A percentile compares a stretch with the other conserved stretches of the same genome.
Evolutionary conservation across 768 basidiomycete species (phyloP).

Genomic region (Termitomyces bulborhizus): DNA sequence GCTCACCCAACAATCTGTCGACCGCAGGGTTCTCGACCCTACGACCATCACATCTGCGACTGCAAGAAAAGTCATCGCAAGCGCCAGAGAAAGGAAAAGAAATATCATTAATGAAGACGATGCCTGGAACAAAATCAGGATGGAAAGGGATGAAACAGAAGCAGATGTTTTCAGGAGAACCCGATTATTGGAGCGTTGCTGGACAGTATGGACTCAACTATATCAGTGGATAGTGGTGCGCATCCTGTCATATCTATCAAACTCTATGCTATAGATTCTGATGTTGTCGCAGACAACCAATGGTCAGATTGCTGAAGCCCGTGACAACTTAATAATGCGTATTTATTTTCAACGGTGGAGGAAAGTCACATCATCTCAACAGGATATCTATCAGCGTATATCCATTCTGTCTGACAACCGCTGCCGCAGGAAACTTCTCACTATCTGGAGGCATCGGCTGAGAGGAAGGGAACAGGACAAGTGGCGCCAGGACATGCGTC

Average conservation of each 20-base stretch:
- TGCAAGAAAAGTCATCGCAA: constrained; percentile 23
- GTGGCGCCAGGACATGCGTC: constrained; percentile 68
- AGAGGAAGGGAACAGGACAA: constrained; percentile 49
- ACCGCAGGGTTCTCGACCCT: constrained; percentile 15
- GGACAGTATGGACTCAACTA: constrained; percentile 70
- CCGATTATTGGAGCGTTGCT: constrained; percentile 60
- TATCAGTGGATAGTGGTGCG: constrained; percentile 71
- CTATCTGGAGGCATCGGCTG: constrained; percentile 48
- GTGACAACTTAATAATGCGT: constrained; percentile 59
- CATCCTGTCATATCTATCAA: constrained; percentile 9
- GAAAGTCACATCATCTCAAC: constrained; percentile 26
- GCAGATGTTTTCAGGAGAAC: constrained; percentile 66
- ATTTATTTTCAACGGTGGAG: constrained; percentile 59
- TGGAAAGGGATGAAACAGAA: constrained; percentile 62
- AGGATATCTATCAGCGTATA: constrained; percentile 36
- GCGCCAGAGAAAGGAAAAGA: constrained; percentile 35
- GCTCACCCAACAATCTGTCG: constrained; percentile 10
- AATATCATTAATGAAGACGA: constrained; percentile 63
- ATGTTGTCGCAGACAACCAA: constrained; percentile 51
- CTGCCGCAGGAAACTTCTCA: constrained; percentile 34
- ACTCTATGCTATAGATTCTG: neutral
- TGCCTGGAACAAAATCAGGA: constrained; percentile 72
- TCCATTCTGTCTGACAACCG: constrained; percentile 37
- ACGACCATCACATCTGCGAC: constrained; percentile 11
- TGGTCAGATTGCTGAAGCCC: constrained; percentile 61